A percentile compares a stretch with the other conserved stretches of the same genome.
Conservation (phyloP, 2,329 filamentous ascomycete genomes). For the Paraphoma chrysanthemicola region DNA sequence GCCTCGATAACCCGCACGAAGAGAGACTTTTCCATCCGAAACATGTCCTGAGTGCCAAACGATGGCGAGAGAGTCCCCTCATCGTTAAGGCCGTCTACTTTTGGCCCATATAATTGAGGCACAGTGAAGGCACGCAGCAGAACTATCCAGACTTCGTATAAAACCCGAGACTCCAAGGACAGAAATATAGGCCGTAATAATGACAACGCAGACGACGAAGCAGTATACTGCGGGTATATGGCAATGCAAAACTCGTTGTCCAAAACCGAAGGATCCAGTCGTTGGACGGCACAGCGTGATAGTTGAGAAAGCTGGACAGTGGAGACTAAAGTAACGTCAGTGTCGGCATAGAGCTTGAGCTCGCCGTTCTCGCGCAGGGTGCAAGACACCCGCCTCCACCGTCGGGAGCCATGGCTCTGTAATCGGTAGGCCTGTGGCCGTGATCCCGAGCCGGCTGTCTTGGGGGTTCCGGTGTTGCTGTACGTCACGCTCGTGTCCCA, state of each 20-base stretch:
- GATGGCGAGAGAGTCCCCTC: constrained; percentile 45
- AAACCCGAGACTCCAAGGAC: constrained; percentile 80
- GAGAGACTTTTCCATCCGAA: constrained; percentile 69
- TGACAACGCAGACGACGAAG: constrained; percentile 73
- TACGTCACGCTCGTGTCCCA: constrained; percentile 71
- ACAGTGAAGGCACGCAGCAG: constrained; percentile 89
- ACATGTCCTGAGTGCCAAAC: constrained; percentile 63
- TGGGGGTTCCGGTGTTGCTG: constrained; percentile 51
- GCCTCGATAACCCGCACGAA: constrained; percentile 68
- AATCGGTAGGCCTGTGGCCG: constrained; percentile 62
- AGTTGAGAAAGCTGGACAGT: constrained; percentile 88
- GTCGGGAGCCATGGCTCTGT: constrained; percentile 64
- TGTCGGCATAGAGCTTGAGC: constrained; percentile 87
- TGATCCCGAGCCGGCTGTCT: constrained; percentile 32
- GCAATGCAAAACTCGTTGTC: constrained; percentile 94
- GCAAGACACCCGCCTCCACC: constrained; percentile 90
- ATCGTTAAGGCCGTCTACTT: constrained; percentile 53
- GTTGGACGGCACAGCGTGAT: constrained; percentile 87
- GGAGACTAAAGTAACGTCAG: constrained; percentile 79
- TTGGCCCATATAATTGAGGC: constrained; percentile 84
- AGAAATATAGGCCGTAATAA: constrained; percentile 89
- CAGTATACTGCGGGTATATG: constrained; percentile 91
- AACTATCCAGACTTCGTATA: constrained; percentile 99
- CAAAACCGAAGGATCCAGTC: constrained; percentile 86
- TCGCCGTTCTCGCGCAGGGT: constrained; percentile 94